Base-by-base conservation (phyloP, 2,329 filamentous ascomycete genomes). In the Trichothecium roseum region DNA sequence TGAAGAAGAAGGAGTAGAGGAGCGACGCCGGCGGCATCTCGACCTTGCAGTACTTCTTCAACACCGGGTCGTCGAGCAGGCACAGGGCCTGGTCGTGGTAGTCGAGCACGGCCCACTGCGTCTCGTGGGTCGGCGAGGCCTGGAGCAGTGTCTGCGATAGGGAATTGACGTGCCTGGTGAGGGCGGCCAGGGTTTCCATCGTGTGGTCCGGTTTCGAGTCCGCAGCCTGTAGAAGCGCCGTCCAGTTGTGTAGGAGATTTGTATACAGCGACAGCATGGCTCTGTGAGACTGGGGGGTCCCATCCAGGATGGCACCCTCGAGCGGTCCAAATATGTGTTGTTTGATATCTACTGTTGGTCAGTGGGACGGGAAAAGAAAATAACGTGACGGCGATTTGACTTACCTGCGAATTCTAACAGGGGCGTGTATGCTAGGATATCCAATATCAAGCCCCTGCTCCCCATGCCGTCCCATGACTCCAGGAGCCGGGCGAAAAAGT, bases 1-100 rank as follows among this genome's bases (percentile, higher is more conserved):
- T 72, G 53, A 91, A 87, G 42, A 78, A 65, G 28, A 91, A 63
- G 8, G 69, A 69, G 57, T 91, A 91, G 16, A 88, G 66, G 8
- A 85, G 68, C 4, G 72, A 62, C 2, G 77, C 66, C 0, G 79
- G 68, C 1, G 84, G 85, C 15, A 87, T 70, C 37, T 75, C 69
- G 43, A 89, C 75, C 17, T 76, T 74, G 28, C 85, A 66, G 40
- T 66, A 63, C 8, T 60, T 57, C 33, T 72, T 67, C 8, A 75
- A 55, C 2, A 46, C 30, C 59, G 49, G 59, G 30, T 77, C 60
- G 3, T 69, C 67, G 38, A 78, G 68, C 16, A 82, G 56, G 15
- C 64, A 59, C 4, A 74, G 69, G 5, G 75, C 65, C 36, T 71
- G 62, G 42, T 81, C 73, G 54, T 82, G 84, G 56, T 89, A 87